Conservation (phyloP, 1,139 yeast species). For the Diutina catenulata region DNA sequence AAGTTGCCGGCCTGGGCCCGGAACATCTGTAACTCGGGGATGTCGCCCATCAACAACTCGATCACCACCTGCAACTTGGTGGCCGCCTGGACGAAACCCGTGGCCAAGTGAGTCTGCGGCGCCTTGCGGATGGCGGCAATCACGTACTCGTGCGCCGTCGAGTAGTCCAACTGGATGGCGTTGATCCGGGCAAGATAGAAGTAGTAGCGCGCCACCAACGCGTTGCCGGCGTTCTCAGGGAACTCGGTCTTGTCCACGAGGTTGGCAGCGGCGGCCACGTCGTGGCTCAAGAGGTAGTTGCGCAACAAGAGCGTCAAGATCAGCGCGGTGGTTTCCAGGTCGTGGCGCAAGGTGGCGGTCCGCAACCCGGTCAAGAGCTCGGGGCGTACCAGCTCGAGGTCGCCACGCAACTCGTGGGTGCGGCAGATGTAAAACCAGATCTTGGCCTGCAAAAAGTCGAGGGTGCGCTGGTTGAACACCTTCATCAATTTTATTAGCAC, state of each 20-base stretch:
- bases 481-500: conserved; percentile 45
- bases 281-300: conserved; percentile 67
- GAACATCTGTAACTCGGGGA: conserved; percentile 85
- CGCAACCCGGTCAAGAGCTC: conserved; percentile 65
- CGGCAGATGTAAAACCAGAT: conserved; percentile 88
- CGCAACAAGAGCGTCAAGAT: conserved; percentile 75
- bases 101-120: conserved; percentile 81
- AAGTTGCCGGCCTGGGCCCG: conserved; percentile 35
- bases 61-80: conserved; percentile 81
- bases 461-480: conserved; percentile 64
- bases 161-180: conserved; percentile 88
- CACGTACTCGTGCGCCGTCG: conserved; percentile 80
- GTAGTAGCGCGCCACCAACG: conserved; percentile 84
- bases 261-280: conserved; percentile 79
- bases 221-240: conserved; percentile 77
- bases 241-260: conserved; percentile 82
- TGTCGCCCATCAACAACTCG: conserved; percentile 92
- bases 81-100: conserved; percentile 84
- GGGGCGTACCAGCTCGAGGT: conserved; percentile 53
- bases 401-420: conserved; percentile 57
- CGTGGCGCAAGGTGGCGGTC: conserved; percentile 87
- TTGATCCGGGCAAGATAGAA: conserved; percentile 83
- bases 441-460: conserved; percentile 82
- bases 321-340: conserved; percentile 82
- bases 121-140: conserved; percentile 92